These are phyloP conservation scores for Chlamydomonas incerta DNA, from an alignment of 139 green algal genomes.

Conservation along the genomic window DNA sequence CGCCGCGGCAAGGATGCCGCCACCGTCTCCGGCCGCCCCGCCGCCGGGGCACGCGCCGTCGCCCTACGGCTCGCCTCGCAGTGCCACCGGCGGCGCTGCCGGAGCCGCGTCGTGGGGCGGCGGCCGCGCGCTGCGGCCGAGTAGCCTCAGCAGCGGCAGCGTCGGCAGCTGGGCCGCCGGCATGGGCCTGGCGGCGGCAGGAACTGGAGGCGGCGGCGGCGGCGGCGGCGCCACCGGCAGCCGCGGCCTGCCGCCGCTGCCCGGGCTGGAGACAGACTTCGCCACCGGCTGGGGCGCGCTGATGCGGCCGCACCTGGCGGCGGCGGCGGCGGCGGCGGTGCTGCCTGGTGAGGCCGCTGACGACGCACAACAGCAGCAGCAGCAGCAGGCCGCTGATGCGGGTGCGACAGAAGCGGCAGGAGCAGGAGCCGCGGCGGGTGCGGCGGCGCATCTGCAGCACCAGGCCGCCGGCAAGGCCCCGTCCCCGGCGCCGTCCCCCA, in stretches of 20 bases:
- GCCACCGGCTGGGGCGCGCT: background rate
- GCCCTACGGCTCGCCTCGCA: no score
- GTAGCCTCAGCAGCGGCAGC: slow-evolving; percentile 1
- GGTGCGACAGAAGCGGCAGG: background rate
- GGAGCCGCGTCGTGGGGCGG: background rate
- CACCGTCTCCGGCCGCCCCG: no score
- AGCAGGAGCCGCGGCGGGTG: background rate
- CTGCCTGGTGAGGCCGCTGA: background rate
- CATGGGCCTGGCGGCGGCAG: no score
- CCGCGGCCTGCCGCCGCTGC: background rate
- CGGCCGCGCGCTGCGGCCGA: background rate
- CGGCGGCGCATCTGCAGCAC: no score
- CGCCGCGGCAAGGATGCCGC: no score
- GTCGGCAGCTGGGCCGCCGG: background rate
- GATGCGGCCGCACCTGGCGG: background rate
- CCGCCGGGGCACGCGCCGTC: no score
- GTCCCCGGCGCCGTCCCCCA: no score
- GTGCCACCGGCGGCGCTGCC: no score
- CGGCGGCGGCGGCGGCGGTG: background rate
- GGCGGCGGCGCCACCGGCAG: background rate
- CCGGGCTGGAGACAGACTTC: slow-evolving; percentile 8
- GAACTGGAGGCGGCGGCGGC: background rate
- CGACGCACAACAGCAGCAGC: background rate
- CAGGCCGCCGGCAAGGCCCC: no score
- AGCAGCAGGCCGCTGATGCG: background rate